A percentile compares a stretch with the other conserved stretches of the same genome.
phyloP scores from a whole-genome alignment of 257 asterid genomes.

The Nicotiana attenuata region DNA sequence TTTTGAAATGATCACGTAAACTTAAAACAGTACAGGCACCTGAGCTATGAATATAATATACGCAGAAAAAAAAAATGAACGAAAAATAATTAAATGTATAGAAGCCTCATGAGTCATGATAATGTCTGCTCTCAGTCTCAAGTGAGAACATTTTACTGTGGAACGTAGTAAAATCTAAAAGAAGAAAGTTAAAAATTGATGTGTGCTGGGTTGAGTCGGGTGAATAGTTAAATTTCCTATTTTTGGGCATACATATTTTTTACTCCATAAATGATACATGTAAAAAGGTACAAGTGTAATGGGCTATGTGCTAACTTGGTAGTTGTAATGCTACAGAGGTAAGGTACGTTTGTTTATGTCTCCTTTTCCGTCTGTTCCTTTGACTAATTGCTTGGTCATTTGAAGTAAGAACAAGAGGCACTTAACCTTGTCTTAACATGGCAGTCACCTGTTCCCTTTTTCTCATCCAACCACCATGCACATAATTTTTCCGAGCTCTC shows the following conservation, averaged over 20 bases:
- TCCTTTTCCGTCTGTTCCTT: not conserved
- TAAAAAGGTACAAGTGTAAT: not conserved
- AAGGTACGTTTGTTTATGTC: not conserved
- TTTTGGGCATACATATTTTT: not conserved
- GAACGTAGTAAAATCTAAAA: not conserved
- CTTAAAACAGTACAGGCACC: not conserved
- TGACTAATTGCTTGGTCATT: conserved; percentile 9
- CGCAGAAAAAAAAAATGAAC: not conserved
- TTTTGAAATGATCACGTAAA: not conserved
- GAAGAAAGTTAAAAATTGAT: not conserved
- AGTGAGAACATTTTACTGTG: too few species aligned
- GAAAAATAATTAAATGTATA: too few species aligned
- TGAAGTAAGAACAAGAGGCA: not conserved
- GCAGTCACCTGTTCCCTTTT: not conserved
- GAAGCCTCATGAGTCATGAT: not conserved
- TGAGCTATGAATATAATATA: not conserved
- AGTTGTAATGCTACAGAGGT: not conserved
- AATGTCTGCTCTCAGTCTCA: not conserved
- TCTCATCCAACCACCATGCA: not conserved
- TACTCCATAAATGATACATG: not conserved
- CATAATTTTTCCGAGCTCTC: too few species aligned
- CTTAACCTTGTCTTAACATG: not conserved
- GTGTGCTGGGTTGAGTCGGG: not conserved
- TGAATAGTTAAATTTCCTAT: not conserved
- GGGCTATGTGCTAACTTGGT: not conserved